A percentile compares a stretch with the other conserved stretches of the same genome.
These are phyloP conservation scores for Phytophthora meadii DNA, from an alignment of 352 stramenopile genomes.

Conservation along the genomic window DNA sequence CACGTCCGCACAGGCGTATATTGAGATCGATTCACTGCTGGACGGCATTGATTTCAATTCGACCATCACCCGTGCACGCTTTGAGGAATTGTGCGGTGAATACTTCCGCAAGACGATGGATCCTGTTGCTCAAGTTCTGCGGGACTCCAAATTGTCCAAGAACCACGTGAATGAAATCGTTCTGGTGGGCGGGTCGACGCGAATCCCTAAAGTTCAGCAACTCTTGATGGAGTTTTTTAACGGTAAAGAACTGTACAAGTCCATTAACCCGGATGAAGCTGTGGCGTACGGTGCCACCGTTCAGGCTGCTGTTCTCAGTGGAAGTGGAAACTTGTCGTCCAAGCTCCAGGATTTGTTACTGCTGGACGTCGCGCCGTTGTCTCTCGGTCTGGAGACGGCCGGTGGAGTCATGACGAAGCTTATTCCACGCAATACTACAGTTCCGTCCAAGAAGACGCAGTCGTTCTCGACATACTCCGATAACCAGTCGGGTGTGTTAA, in stretches of 20 bases:
- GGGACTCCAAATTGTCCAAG: constrained; percentile 91
- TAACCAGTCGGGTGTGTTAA: constrained; percentile 88
- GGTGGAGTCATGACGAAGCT: constrained; percentile 91
- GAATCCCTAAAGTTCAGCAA: constrained; percentile 79
- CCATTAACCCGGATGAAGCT: constrained; percentile 85
- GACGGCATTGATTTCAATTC: constrained; percentile 95
- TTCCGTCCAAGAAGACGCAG: constrained; percentile 88
- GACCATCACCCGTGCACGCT: constrained; percentile 90
- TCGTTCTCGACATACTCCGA: constrained; percentile 90
- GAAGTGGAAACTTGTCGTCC: constrained; percentile 70
- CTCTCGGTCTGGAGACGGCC: constrained; percentile 87
- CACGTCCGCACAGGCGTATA: constrained; percentile 93
- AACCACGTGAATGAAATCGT: constrained; percentile 84
- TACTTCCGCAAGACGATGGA: constrained; percentile 93
- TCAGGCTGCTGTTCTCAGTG: constrained; percentile 66
- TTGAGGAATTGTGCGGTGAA: constrained; percentile 91
- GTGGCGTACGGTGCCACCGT: constrained; percentile 84
- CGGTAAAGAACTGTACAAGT: constrained; percentile 76
- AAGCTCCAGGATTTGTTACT: constrained; percentile 90
- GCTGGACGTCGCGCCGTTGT: constrained; percentile 90
- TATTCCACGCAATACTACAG: constrained; percentile 88
- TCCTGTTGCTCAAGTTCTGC: constrained; percentile 89
- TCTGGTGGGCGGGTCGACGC: constrained; percentile 78
- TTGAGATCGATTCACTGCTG: constrained; percentile 95
- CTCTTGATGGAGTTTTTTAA: constrained; percentile 74